Conservation (phyloP, 768 basidiomycete genomes). For the Tricholoma furcatifolium region DNA sequence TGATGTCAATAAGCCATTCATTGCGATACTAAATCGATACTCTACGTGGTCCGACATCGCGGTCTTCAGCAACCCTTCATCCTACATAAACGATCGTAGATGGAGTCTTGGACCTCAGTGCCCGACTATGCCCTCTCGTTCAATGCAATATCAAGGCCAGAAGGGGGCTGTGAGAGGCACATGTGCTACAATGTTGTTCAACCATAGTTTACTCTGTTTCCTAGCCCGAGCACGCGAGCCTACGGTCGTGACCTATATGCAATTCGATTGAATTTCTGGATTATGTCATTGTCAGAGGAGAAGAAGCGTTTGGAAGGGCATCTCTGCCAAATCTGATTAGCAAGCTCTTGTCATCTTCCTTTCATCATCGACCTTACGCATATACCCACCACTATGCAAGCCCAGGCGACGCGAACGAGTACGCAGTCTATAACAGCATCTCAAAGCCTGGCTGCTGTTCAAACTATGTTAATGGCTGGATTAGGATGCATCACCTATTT, state of each 20-base stretch:
- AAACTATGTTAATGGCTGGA: slow-evolving; percentile 71
- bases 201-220: too few species aligned
- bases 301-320: background rate
- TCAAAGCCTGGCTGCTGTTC: slow-evolving; percentile 68
- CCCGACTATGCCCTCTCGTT: too few species aligned
- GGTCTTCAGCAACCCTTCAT: background rate
- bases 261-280: too few species aligned
- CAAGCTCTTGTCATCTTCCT: background rate
- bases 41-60: background rate
- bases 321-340: background rate
- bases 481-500: slow-evolving; percentile 77
- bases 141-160: too few species aligned
- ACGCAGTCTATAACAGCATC: slow-evolving; percentile 47
- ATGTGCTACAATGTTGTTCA: too few species aligned
- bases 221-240: too few species aligned
- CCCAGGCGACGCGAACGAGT: slow-evolving; percentile 31
- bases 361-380: background rate
- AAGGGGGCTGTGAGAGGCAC: too few species aligned
- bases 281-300: too few species aligned
- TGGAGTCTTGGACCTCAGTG: background rate
- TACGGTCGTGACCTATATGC: too few species aligned
- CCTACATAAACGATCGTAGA: background rate
- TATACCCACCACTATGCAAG: slow-evolving; percentile 27
- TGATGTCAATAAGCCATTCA: background rate
- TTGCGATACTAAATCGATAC: background rate